These are phyloP conservation scores for Brassica juncea DNA, from an alignment of 345 rosid genomes.

Conservation along the genomic window DNA sequence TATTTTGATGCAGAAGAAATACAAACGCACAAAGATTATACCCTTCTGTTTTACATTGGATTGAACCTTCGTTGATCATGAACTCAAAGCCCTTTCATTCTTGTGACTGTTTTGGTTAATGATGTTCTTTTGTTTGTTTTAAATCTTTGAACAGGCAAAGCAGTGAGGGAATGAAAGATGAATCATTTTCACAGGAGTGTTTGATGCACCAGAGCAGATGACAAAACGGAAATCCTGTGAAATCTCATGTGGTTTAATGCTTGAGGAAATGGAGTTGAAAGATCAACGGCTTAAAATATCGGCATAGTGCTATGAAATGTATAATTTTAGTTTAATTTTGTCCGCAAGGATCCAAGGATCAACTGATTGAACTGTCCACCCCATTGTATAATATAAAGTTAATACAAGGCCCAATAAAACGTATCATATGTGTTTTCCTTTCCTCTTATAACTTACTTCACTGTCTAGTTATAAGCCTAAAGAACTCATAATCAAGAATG, in stretches of 20 bases:
- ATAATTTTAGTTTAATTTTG: conserved; percentile 7
- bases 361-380: background rate
- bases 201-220: background rate
- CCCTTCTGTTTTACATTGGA: background rate
- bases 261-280: conserved; percentile 6
- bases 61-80: background rate
- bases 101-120: background rate
- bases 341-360: background rate
- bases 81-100: background rate
- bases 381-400: background rate
- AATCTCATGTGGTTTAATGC: background rate
- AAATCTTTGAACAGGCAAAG: background rate
- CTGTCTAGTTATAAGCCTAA: background rate
- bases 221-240: background rate
- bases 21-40: background rate
- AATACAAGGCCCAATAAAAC: background rate
- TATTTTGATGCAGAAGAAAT: background rate
- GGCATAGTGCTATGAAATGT: conserved; percentile 4
- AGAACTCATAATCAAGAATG: background rate
- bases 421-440: background rate
- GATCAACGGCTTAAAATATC: conserved; percentile 8
- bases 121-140: background rate
- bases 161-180: background rate
- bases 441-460: background rate
- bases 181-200: background rate